Percentiles rank a stretch among this genome's conserved stretches.
These are phyloP conservation scores for Aquilaria malaccensis DNA, from an alignment of 345 rosid species.

Conservation along the genomic window DNA sequence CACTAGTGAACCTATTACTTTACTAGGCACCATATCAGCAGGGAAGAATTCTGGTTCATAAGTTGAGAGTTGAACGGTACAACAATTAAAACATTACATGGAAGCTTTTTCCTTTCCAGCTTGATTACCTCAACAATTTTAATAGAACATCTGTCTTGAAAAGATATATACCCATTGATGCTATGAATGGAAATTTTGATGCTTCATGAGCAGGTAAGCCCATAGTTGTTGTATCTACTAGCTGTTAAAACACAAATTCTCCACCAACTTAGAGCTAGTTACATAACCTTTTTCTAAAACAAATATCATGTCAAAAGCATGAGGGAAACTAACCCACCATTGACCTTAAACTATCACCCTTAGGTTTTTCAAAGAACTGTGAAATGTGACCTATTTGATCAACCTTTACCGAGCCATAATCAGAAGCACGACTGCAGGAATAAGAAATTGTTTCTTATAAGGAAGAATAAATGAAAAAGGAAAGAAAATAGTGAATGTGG, in stretches of 20 bases:
- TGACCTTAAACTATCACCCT: conserved; percentile 52
- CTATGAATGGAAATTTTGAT: conserved; percentile 49
- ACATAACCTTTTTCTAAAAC: not conserved
- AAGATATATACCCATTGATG: conserved; percentile 87
- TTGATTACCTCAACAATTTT: conserved; percentile 48
- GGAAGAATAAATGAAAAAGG: not conserved
- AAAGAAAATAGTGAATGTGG: conserved; percentile 1
- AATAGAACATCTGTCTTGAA: conserved; percentile 68
- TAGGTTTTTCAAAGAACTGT: conserved; percentile 72
- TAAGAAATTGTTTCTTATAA: conserved; percentile 2
- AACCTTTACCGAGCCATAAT: conserved; percentile 72
- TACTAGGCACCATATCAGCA: no score
- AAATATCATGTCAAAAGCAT: not conserved
- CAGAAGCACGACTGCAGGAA: conserved; percentile 61
- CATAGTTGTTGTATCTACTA: conserved; percentile 51
- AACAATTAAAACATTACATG: no score
- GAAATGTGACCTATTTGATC: conserved; percentile 52
- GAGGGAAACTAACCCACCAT: conserved; percentile 38
- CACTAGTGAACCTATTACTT: no score
- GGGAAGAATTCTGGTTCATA: no score
- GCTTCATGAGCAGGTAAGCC: conserved; percentile 63
- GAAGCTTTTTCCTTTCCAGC: not conserved
- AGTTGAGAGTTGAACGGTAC: no score
- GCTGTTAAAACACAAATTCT: conserved; percentile 27
- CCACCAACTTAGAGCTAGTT: conserved; percentile 1